A percentile compares a stretch with the other conserved stretches of the same genome.
Evolutionary conservation across 2,329 filamentous ascomycete genomes (phyloP).

Genomic region (Botrytis elliptica): DNA sequence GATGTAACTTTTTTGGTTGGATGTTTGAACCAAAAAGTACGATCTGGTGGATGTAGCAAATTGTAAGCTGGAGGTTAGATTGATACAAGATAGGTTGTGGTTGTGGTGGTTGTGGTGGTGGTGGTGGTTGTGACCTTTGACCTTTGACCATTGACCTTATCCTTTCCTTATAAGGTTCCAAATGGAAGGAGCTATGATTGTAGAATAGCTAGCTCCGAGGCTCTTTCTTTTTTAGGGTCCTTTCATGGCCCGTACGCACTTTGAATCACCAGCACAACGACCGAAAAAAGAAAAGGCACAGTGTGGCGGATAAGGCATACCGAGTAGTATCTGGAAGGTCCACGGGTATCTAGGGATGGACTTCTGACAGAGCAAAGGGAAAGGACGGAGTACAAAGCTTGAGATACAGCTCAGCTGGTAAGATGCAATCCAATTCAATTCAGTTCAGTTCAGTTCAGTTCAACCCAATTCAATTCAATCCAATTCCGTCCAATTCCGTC

Average conservation of each 20-base stretch:
- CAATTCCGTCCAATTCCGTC: background rate
- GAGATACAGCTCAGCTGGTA: background rate
- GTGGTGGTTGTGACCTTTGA: background rate
- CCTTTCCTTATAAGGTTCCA: background rate
- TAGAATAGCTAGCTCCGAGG: constrained; percentile 9
- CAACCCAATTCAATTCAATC: background rate
- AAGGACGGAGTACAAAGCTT: background rate
- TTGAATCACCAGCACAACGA: constrained; percentile 1
- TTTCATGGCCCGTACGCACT: background rate
- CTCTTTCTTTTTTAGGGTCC: background rate
- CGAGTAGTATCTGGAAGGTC: background rate
- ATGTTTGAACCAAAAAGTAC: background rate
- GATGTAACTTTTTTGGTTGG: background rate
- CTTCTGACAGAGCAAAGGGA: background rate
- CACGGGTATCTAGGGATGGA: background rate
- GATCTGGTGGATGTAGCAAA: background rate
- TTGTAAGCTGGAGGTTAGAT: background rate
- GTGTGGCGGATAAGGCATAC: background rate
- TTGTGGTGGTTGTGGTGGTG: background rate
- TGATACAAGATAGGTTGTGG: background rate
- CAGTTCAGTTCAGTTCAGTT: background rate
- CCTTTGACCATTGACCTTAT: background rate
- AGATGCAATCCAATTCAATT: background rate
- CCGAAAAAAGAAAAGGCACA: background rate
- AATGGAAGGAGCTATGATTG: background rate